Evolutionary conservation across 306 rosid species (phyloP), one percentile per base, ranked within the genome.

Genomic region (Mimosa bimucronata): DNA sequence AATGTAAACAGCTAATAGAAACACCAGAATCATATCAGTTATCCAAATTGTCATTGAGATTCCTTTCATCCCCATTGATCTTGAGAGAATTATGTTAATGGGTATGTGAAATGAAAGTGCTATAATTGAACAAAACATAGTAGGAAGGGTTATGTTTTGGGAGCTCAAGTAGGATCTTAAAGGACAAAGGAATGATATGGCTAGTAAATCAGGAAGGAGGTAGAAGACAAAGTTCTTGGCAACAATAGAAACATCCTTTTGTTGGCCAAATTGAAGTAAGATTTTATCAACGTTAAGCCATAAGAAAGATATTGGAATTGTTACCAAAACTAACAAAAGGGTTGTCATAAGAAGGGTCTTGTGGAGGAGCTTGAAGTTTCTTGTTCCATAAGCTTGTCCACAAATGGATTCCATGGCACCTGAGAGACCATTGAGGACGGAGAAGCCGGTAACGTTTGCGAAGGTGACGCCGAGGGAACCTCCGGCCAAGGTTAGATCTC

Each of bases 321-420:
- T 70, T 25, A 81, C 83, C 48, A 85, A 66, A 0, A 94, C 80
- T 45, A 94, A 79, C 70, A 94, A 71, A 11, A 83, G 18, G 61
- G 73, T 81, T 61, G 88, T 73, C 97, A 91, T 94, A 77, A 92
- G 81, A 75, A 94, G 97, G 25, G 97, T 90, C 75, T 87, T 91
- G 77, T 88, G 98, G 30, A 94, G 97, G 80, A 92, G 97, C 75
- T 53, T 88, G 34, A 84, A 69, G 72, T 90, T 94, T 71, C 85
- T 90, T 4, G 95, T 97, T 3, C 98, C 97, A 66, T 76, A 87
- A 75, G 98, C 98, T 81, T 94, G 98, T 60, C 98, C 98, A 37
- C 97, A 94, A 4, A 94, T 88, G 16, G 97, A 88, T 78, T 94
- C 98, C 97, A 94, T 94, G 83, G 97, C 92, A 29, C 83, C 83